Conservation (phyloP, 2,329 filamentous ascomycete genomes). For the Fusarium sp. region DNA sequence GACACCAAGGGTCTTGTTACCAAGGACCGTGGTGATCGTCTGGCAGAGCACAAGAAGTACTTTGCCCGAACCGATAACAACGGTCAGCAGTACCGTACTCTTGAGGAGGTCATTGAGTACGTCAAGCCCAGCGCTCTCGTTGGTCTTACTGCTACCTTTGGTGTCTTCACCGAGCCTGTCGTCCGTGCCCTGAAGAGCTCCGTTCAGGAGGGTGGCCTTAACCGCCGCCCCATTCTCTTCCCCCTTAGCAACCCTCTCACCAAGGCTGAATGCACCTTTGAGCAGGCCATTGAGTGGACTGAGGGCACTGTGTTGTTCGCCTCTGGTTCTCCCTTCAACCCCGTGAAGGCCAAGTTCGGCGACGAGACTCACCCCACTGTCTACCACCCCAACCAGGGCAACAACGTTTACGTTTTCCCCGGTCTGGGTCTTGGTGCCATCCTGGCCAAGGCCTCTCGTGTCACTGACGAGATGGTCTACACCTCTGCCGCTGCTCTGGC, state of each 20-base stretch:
- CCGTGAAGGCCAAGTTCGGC: conserved; percentile 74
- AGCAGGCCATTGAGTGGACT: conserved; percentile 91
- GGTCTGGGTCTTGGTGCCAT: conserved; percentile 95
- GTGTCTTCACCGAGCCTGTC: conserved; percentile 91
- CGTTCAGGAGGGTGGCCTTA: conserved; percentile 74
- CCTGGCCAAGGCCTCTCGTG: conserved; percentile 85
- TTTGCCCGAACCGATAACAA: conserved; percentile 76
- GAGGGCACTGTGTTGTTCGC: conserved; percentile 94
- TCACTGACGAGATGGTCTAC: conserved; percentile 98
- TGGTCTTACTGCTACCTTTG: conserved; percentile 93
- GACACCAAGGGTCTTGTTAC: conserved; percentile 98
- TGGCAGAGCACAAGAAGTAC: conserved; percentile 90
- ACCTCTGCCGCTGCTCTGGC: conserved; percentile 88
- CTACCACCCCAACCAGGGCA: conserved; percentile 86
- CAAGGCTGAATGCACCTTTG: conserved; percentile 98
- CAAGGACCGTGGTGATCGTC: conserved; percentile 90
- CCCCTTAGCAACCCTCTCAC: conserved; percentile 95
- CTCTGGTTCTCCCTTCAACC: conserved; percentile 91
- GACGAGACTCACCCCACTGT: conserved; percentile 70
- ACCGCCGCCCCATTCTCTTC: conserved; percentile 91
- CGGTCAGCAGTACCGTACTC: conserved; percentile 79
- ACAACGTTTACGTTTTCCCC: conserved; percentile 95
- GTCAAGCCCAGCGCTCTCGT: conserved; percentile 96
- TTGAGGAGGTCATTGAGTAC: conserved; percentile 93
- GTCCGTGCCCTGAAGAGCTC: conserved; percentile 78